Conservation (phyloP, 2,329 filamentous ascomycete species). For the Periconia sp. region DNA sequence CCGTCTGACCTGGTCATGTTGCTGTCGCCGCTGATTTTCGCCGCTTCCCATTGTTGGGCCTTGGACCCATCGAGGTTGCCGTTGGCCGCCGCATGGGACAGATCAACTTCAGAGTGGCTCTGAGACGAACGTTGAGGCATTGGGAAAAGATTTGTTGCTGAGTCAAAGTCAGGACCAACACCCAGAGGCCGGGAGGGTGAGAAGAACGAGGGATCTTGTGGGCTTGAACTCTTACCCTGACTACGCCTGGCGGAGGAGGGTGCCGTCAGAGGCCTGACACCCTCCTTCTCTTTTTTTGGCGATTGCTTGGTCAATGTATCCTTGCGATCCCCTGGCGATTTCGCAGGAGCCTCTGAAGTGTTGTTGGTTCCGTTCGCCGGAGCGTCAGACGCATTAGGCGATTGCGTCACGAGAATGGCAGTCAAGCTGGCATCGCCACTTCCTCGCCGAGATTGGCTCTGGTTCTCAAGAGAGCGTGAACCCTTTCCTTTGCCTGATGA, state of each 20-base stretch:
- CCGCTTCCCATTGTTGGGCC: conserved; percentile 36
- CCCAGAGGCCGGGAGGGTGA: conserved; percentile 14
- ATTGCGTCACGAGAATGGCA: conserved; percentile 47
- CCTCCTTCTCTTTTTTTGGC: conserved; percentile 34
- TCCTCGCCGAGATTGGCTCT: conserved; percentile 42
- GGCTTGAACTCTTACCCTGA: conserved; percentile 37
- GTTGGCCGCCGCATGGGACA: conserved; percentile 34
- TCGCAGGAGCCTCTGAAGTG: conserved; percentile 21
- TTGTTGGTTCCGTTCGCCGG: conserved; percentile 20
- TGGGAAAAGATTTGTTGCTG: conserved; percentile 40
- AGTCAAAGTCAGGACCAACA: conserved; percentile 19
- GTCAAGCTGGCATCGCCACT: conserved; percentile 49
- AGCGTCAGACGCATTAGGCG: conserved; percentile 35
- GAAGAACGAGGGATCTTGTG: conserved; percentile 16
- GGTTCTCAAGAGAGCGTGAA: conserved; percentile 37
- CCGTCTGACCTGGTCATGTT: conserved; percentile 35
- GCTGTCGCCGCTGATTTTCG: conserved; percentile 38
- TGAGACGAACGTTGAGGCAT: conserved; percentile 36
- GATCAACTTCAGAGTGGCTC: conserved; percentile 42
- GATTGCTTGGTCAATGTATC: conserved; percentile 35
- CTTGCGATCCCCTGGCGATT: conserved; percentile 30
- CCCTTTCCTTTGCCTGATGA: conserved; percentile 40
- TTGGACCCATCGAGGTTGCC: conserved; percentile 41
- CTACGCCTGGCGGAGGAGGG: conserved; percentile 40
- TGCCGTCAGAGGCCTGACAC: conserved; percentile 41